Percentiles rank a stretch among this genome's conserved stretches.
Evolutionary conservation across 129 eudicot genomes (phyloP).

Genomic region (Arctium minus): DNA sequence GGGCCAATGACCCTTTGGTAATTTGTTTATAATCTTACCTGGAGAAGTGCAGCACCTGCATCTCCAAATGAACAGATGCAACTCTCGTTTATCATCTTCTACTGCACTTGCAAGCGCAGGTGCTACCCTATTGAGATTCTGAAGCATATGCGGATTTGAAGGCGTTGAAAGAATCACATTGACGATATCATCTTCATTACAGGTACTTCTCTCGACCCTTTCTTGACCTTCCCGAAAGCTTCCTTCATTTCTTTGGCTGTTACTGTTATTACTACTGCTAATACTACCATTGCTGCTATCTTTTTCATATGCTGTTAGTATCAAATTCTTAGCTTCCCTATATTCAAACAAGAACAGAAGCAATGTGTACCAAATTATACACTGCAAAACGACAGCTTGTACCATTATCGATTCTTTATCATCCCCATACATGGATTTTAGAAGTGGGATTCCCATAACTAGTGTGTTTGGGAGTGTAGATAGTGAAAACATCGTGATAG

Average conservation of each 20-base stretch:
- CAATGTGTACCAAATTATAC: constrained; percentile 70
- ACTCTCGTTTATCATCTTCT: constrained; percentile 30
- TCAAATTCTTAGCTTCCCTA: constrained; percentile 49
- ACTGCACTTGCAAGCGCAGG: constrained; percentile 24
- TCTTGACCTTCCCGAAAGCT: constrained; percentile 25
- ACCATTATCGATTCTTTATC: constrained; percentile 64
- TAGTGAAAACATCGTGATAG: constrained; percentile 59
- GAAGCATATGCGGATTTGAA: constrained; percentile 25
- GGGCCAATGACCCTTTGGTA: background rate
- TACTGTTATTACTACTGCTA: background rate
- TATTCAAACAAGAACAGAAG: constrained; percentile 62
- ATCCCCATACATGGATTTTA: constrained; percentile 64
- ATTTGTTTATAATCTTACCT: constrained; percentile 7
- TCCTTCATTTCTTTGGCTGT: constrained; percentile 4
- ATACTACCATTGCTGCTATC: constrained; percentile 5
- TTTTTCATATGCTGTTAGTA: constrained; percentile 19
- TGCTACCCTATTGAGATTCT: constrained; percentile 33
- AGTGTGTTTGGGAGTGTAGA: constrained; percentile 72
- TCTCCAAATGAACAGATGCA: constrained; percentile 42
- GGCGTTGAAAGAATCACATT: constrained; percentile 28
- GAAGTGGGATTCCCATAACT: constrained; percentile 67
- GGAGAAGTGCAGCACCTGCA: constrained; percentile 37
- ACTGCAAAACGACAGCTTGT: constrained; percentile 62
- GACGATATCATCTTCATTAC: constrained; percentile 30
- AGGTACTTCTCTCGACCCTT: constrained; percentile 19